These are phyloP conservation scores for Taphrina confusa DNA, from an alignment of 1,139 yeast genomes.

Conservation along the genomic window DNA sequence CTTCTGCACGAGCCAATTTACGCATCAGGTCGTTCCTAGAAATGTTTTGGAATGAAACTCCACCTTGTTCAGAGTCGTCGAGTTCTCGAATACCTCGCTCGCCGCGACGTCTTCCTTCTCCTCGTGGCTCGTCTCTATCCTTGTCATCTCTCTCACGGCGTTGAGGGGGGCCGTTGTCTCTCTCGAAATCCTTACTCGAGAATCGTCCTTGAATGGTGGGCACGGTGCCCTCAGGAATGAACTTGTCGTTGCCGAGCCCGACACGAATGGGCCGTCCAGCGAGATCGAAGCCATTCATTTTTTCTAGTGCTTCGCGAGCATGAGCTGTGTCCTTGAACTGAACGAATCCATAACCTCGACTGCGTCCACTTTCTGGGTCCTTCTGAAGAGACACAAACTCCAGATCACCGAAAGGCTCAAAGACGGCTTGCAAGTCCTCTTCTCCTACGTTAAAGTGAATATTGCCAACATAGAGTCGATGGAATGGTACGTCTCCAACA, in stretches of 20 bases:
- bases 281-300: constrained; percentile 47
- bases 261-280: constrained; percentile 47
- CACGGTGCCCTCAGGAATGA: constrained; percentile 36
- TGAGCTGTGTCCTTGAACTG: constrained; percentile 43
- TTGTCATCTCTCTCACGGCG: constrained; percentile 23
- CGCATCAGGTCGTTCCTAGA: constrained; percentile 46
- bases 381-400: constrained; percentile 45
- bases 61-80: constrained; percentile 44
- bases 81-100: constrained; percentile 37
- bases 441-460: constrained; percentile 46
- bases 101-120: constrained; percentile 27
- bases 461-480: constrained; percentile 47
- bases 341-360: constrained; percentile 47
- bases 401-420: constrained; percentile 47
- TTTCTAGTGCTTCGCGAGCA: constrained; percentile 45
- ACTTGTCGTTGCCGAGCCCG: constrained; percentile 45
- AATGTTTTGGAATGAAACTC: constrained; percentile 43
- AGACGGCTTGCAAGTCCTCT: constrained; percentile 45
- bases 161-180: constrained; percentile 24
- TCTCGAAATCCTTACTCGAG: constrained; percentile 26
- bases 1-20: constrained; percentile 47
- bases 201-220: constrained; percentile 21
- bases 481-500: constrained; percentile 41
- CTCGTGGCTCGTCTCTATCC: constrained; percentile 32
- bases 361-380: constrained; percentile 45